Conservation (phyloP, 179 eudicot genomes). For the Silene vulgaris region DNA sequence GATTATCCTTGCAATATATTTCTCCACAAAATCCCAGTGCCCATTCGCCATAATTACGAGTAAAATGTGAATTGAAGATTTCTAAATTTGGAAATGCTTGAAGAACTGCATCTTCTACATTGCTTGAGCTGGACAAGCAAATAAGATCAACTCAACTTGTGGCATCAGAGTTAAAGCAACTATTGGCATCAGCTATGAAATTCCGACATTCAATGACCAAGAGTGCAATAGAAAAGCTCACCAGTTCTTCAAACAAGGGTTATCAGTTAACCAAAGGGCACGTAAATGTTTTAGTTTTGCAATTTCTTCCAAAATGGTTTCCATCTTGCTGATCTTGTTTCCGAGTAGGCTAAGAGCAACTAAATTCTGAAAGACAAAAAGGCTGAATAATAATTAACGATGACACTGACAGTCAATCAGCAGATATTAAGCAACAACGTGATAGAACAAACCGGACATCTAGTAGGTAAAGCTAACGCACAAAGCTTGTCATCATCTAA, state of each 20-base stretch:
- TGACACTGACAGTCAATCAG: not conserved
- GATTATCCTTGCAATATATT: conserved; percentile 58
- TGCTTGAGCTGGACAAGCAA: conserved; percentile 45
- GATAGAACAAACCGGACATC: conserved; percentile 63
- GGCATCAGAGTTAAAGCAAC: not conserved
- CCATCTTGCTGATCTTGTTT: conserved; percentile 61
- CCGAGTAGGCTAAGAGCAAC: conserved; percentile 74
- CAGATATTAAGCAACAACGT: not conserved
- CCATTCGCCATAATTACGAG: conserved; percentile 73
- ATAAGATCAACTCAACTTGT: not conserved
- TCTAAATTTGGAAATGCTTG: conserved; percentile 63
- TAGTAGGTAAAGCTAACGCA: conserved; percentile 68
- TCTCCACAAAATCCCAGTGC: conserved; percentile 96
- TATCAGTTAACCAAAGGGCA: conserved; percentile 89
- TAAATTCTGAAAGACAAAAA: conserved; percentile 47
- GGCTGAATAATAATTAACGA: conserved; percentile 16
- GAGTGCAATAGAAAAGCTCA: conserved; percentile 29
- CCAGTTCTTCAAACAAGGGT: conserved; percentile 56
- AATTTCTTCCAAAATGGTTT: conserved; percentile 48
- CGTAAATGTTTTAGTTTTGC: conserved; percentile 61
- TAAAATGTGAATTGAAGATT: conserved; percentile 73
- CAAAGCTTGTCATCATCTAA: conserved; percentile 60
- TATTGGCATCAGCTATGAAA: conserved; percentile 1
- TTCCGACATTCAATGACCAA: not conserved
- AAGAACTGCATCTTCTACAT: conserved; percentile 43